A percentile compares a stretch with the other conserved stretches of the same genome.
These are phyloP conservation scores for Sindora glabra DNA, from an alignment of 306 rosid genomes.

Conservation along the genomic window DNA sequence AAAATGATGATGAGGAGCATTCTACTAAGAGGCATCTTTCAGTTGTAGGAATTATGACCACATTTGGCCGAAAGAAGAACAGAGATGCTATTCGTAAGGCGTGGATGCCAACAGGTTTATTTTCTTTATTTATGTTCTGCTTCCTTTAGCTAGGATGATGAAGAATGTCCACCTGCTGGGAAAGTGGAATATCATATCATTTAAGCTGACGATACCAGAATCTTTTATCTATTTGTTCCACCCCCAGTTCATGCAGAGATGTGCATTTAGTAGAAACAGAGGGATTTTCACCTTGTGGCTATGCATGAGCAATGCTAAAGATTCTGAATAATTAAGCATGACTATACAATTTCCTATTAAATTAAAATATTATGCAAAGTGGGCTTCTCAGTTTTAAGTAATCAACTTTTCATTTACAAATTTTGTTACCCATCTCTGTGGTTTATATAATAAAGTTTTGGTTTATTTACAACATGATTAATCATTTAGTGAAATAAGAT, in stretches of 20 bases:
- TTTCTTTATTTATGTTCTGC: conserved; percentile 3
- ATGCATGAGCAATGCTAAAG: not conserved
- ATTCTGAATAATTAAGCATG: not conserved
- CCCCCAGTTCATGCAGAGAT: not conserved
- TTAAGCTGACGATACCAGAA: not conserved
- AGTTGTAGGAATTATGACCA: conserved; percentile 56
- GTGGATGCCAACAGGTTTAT: conserved; percentile 65
- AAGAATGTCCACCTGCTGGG: not conserved
- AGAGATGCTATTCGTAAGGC: conserved; percentile 72
- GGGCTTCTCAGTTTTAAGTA: not conserved
- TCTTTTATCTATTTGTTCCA: not conserved
- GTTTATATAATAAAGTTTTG: not conserved
- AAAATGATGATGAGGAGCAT: conserved; percentile 20
- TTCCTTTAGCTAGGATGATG: not conserved
- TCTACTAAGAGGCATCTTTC: conserved; percentile 44
- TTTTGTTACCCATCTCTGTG: not conserved
- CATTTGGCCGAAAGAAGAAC: conserved; percentile 52
- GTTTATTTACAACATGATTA: not conserved
- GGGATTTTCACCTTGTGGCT: too few species aligned
- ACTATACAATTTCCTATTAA: not conserved
- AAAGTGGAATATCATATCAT: not conserved
- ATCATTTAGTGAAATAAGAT: not conserved
- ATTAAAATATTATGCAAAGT: not conserved
- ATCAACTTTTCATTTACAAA: not conserved
- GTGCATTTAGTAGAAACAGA: not conserved